Evolutionary conservation across 176 grass and related monocot species (phyloP).

Genomic region (Phoenix roebelenii): DNA sequence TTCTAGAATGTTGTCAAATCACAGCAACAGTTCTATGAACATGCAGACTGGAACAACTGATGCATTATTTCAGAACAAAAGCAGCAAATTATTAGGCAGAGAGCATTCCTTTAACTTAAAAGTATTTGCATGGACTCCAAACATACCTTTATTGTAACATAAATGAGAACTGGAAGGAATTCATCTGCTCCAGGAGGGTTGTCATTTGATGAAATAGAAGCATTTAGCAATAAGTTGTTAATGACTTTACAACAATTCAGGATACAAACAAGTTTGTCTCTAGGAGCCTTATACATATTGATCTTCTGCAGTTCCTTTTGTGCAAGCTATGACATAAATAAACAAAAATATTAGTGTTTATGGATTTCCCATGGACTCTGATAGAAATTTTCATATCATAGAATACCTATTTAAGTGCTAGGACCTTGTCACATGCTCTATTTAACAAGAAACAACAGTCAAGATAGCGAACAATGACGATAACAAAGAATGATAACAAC

Average conservation of each 20-base stretch:
- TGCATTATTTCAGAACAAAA: too few relatives aligned
- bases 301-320: conserved; percentile 98
- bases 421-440: too few relatives aligned
- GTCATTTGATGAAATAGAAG: conserved; percentile 57
- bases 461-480: too few relatives aligned
- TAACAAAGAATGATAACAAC: too few relatives aligned
- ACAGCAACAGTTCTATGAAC: neutral
- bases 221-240: conserved; percentile 87
- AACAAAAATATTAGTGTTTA: conserved; percentile 8
- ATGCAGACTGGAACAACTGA: too few relatives aligned
- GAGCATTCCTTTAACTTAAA: neutral
- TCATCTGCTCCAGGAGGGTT: conserved; percentile 82
- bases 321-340: conserved; percentile 54
- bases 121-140: conserved; percentile 5
- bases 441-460: too few relatives aligned
- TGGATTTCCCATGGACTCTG: too few relatives aligned
- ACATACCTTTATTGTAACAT: conserved; percentile 88
- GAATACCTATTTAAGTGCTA: too few relatives aligned
- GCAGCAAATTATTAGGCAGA: too few relatives aligned
- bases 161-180: conserved; percentile 94
- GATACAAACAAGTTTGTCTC: conserved; percentile 87
- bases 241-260: conserved; percentile 98
- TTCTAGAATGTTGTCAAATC: neutral
- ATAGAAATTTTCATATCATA: too few relatives aligned
- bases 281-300: conserved; percentile 92